phyloP scores from a whole-genome alignment of 768 basidiomycete genomes.

The Hypholoma sublateritium region DNA sequence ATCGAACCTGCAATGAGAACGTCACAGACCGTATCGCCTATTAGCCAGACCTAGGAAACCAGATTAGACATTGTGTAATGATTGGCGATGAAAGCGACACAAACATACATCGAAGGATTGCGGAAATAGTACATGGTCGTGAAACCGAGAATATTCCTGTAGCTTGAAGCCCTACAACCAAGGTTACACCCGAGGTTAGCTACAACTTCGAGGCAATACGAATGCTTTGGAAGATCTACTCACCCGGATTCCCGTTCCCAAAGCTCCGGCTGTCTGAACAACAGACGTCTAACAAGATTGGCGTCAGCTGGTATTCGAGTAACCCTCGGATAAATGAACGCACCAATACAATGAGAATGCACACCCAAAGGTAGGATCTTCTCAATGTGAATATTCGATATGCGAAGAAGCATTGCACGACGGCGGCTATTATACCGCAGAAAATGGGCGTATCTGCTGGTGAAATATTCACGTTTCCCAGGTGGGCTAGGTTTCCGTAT shows the following conservation, averaged over 20 bases:
- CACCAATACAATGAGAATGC: constrained; percentile 9
- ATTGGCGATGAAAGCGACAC: too few species aligned
- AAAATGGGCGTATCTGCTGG: constrained; percentile 12
- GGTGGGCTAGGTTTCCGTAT: constrained; percentile 4
- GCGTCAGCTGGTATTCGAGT: background rate
- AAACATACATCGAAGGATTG: background rate
- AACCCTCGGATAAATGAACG: background rate
- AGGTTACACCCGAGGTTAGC: too few species aligned
- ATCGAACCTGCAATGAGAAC: constrained; percentile 7
- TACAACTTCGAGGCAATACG: background rate
- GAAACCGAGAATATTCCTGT: constrained; percentile 1
- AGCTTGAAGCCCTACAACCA: constrained; percentile 1
- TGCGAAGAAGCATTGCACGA: constrained; percentile 22
- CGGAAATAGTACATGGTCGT: background rate
- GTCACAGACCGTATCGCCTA: constrained; percentile 5
- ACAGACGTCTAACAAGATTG: constrained; percentile 3
- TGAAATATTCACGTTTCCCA: constrained; percentile 3
- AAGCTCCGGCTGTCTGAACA: constrained; percentile 7
- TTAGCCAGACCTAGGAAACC: background rate
- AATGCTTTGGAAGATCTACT: background rate
- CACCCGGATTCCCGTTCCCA: constrained; percentile 3
- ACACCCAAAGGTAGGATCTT: constrained; percentile 6
- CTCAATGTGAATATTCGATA: constrained; percentile 17
- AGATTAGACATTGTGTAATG: background rate
- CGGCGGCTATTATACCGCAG: constrained; percentile 16